Evolutionary conservation across 441 rosid genomes (phyloP), one percentile per base, ranked within the genome.

Genomic region (Adansonia madagascariensis): DNA sequence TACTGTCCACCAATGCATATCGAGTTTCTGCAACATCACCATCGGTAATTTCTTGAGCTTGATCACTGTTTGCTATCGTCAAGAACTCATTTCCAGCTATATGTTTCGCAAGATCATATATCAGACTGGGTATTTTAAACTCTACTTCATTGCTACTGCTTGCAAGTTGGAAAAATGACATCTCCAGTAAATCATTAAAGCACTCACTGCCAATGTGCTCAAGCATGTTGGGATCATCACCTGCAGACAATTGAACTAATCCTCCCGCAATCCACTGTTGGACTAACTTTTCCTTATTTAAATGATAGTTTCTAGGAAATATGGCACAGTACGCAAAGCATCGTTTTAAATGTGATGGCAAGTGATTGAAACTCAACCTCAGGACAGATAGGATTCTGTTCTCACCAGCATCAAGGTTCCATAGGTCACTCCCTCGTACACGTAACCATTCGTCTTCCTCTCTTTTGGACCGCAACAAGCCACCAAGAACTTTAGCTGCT

Each of bases 251-350:
- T 49, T 27, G 71, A 47, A 77, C 75, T n/a, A 84, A 61, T n/a
- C 83, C 86, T 14, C 70, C 78, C 0, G 83, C 86, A 18, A 81
- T 65, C 82, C 81, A 81, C 22, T 77, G 70, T 17, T 65, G 82
- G n/a, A 82, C 69, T 17, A 85, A 17, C 77, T 77, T 73, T 3
- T 80, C 79, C 80, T 80, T 80, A 10, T 69, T 71, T 24, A 82
- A 73, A 10, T 53, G 79, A 64, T 68, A 72, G 64, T 75, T 73
- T 76, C 75, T 78, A 3, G 87, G 87, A 62, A 80, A 82, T 7
- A 80, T 43, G 0, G 84, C 75, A 73, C 82, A 80, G 6, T 61
- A 82, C 18, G 72, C 47, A 24, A 84, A 84, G 20, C 84, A 78
- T 8, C 69, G 77, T 65, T 78, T 84, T n/a, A 84, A n/a, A 64